These are phyloP conservation scores for Mortierella antarctica DNA, from an alignment of 192 early-diverging fungal genomes.

Conservation along the genomic window DNA sequence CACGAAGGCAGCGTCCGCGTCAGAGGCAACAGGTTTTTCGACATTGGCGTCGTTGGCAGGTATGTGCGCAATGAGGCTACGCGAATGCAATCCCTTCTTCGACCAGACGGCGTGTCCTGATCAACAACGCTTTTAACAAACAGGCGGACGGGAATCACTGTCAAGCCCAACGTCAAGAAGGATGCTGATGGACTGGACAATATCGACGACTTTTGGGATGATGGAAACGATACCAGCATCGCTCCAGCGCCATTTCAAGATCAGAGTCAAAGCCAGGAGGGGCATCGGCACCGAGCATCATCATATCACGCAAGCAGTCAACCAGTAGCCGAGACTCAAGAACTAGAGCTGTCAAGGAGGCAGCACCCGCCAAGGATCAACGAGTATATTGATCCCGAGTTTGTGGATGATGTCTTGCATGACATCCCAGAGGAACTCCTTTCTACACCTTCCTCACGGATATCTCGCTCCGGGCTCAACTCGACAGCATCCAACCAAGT, in stretches of 20 bases:
- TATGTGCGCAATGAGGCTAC: neutral
- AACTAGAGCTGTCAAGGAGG: no score
- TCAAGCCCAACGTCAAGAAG: conserved; percentile 45
- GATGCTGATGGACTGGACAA: conserved; percentile 52
- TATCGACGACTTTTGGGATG: conserved; percentile 52
- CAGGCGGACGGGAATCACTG: conserved; percentile 48
- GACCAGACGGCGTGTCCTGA: neutral
- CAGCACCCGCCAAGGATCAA: no score
- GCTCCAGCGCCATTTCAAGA: neutral
- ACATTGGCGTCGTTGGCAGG: conserved; percentile 34
- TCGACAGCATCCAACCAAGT: no score
- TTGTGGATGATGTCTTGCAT: no score
- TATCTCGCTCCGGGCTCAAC: no score
- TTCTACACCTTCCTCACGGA: no score
- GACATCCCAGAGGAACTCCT: no score
- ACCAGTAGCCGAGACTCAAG: no score
- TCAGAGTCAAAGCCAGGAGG: neutral
- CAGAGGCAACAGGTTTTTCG: conserved; percentile 12
- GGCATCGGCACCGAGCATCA: neutral
- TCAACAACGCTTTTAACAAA: neutral
- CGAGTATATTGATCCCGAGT: no score
- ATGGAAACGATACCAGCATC: neutral
- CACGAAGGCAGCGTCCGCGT: no score
- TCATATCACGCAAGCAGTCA: neutral
- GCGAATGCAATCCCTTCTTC: neutral